Conservation (phyloP, 768 basidiomycete genomes). For the Tylopilus felleus region DNA sequence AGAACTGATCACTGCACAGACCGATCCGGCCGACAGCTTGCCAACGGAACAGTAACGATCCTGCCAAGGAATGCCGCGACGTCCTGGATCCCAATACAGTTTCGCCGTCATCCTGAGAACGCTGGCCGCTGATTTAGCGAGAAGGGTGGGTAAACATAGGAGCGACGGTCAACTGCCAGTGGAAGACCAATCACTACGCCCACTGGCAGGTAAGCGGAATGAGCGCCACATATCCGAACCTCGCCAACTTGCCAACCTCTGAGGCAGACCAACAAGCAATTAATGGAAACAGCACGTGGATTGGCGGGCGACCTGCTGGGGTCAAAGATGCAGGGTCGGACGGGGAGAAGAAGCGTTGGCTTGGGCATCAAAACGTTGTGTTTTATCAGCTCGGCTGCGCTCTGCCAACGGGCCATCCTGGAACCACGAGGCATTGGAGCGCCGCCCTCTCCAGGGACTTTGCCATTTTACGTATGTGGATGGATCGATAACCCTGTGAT, state of each 20-base stretch:
- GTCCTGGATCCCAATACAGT: neutral
- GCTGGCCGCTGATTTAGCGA: neutral
- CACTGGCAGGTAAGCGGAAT: neutral
- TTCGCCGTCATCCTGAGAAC: neutral
- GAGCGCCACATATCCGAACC: neutral
- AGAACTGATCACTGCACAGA: neutral
- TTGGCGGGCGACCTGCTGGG: neutral
- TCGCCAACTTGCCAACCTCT: slow-evolving; percentile 10
- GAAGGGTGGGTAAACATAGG: neutral
- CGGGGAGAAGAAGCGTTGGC: neutral
- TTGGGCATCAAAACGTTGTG: no score
- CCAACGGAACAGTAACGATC: neutral
- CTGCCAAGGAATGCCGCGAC: no score
- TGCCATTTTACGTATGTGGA: slow-evolving; percentile 1
- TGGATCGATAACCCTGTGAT: neutral
- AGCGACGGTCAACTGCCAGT: no score
- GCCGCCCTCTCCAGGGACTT: neutral
- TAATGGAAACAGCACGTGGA: neutral
- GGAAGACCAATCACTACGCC: neutral
- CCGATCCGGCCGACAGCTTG: neutral
- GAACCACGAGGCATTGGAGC: slow-evolving; percentile 15
- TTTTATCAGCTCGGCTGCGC: neutral
- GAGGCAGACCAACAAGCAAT: neutral
- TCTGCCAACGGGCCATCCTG: slow-evolving; percentile 19
- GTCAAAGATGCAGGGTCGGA: neutral